Base-by-base conservation (phyloP, 495 filamentous ascomycete genomes). In the Oleoguttula mirabilis region DNA sequence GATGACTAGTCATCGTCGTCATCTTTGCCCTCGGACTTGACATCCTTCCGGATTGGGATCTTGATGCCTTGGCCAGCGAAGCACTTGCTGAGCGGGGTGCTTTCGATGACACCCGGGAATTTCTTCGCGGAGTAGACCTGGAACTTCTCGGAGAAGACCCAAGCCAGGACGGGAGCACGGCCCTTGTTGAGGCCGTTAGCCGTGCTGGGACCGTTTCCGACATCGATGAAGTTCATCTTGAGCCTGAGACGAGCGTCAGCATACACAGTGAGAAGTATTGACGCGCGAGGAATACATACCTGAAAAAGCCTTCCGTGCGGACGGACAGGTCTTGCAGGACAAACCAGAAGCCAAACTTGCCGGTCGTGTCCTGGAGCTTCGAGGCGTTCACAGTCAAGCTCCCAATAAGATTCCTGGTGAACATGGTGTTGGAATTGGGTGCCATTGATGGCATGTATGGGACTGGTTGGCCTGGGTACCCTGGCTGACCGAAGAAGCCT, bases 21-120 rank as follows among this genome's bases (percentile, higher is more conserved):
- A 31, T 80, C 75, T n/a, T 76, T 77, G 21, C 77, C 75, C 15
- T 73, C 74, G 37, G 70, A 73, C 37, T 68, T 73, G 10, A 69
- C 80, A 51, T 93, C 87, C 62, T 94, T 94, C 7, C 87, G 68
- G 32, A 94, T 94, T 0, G 87, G 87, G 14, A 94, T 93, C 63
- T 94, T 94, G 62, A 93, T 88, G n/a, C 90, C 90, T 53, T 98
- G 90, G 7, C 76, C 70, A 10, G 90, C 90, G 63, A 98, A 98
- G 53, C 76, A 81, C 59, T 92, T 94, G 69, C 87, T 94, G 15
- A 98, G 64, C n/a, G 72, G 61, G 2, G 90, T 98, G 58, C 82
- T 88, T 58, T 95, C 88, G 49, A 93, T 92, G 1, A 98, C 90
- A 44, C 90, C 90, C 0, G 90, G 88, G 69, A 98, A 98, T 51